Conservation (phyloP, 768 basidiomycete species). For the Lentinus tigrinus region DNA sequence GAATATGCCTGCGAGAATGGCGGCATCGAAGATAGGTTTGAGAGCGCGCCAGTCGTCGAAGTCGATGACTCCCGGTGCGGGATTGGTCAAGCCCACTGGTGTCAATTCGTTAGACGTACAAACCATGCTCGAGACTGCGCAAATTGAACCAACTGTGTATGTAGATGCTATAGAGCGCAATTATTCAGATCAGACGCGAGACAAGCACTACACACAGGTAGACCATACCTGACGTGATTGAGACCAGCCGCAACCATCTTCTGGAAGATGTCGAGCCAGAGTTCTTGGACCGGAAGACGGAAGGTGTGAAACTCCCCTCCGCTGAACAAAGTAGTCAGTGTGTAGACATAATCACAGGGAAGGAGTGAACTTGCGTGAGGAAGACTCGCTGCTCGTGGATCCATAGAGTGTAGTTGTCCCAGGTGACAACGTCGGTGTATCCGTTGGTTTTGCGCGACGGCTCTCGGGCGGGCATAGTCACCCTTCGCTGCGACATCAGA, state of each 20-base stretch:
- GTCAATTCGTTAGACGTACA: not conserved
- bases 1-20: constrained; percentile 72
- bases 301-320: constrained; percentile 87
- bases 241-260: constrained; percentile 80
- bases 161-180: constrained; percentile 45
- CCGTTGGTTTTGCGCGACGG: constrained; percentile 27
- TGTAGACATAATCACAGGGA: not conserved
- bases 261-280: constrained; percentile 83
- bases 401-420: constrained; percentile 74
- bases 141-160: constrained; percentile 61
- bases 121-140: no score
- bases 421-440: constrained; percentile 40
- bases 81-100: constrained; percentile 63
- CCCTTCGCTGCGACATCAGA: constrained; percentile 11
- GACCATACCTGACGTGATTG: constrained; percentile 57
- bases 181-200: not conserved
- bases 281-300: constrained; percentile 71
- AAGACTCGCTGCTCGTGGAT: constrained; percentile 70
- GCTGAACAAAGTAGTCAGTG: constrained; percentile 34
- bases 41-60: constrained; percentile 70
- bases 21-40: constrained; percentile 71
- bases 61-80: constrained; percentile 70
- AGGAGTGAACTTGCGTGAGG: constrained; percentile 52
- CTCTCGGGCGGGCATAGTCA: constrained; percentile 10
- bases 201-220: not conserved